These are phyloP conservation scores for Dentiscutata heterogama DNA, from an alignment of 371 early-diverging fungal genomes.

Conservation along the genomic window DNA sequence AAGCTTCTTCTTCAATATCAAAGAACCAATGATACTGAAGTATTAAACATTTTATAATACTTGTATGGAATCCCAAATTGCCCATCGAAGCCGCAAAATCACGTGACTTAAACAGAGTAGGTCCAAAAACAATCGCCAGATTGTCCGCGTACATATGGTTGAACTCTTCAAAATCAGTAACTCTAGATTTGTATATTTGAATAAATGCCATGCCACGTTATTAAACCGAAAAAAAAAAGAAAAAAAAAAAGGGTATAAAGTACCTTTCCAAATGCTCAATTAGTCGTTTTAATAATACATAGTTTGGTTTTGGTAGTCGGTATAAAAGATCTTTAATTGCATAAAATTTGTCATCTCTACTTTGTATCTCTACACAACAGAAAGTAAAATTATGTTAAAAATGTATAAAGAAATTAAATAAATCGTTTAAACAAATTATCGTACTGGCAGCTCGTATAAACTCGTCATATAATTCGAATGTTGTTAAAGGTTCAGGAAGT, in stretches of 20 bases:
- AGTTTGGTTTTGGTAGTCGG: constrained; percentile 76
- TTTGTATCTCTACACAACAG: constrained; percentile 63
- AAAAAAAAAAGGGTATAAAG: constrained; percentile 22
- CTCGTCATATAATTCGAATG: constrained; percentile 81
- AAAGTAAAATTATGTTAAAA: neutral
- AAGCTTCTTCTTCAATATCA: constrained; percentile 60
- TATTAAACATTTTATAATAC: constrained; percentile 83
- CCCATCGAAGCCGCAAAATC: constrained; percentile 81
- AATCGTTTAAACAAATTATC: constrained; percentile 4
- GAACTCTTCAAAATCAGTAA: constrained; percentile 83
- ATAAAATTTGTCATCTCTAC: constrained; percentile 83
- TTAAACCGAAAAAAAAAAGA: constrained; percentile 3
- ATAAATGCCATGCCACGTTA: neutral
- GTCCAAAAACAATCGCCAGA: constrained; percentile 89
- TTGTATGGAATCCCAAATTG: constrained; percentile 83
- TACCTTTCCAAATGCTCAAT: constrained; percentile 82
- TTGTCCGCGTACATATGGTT: constrained; percentile 92
- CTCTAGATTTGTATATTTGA: constrained; percentile 51
- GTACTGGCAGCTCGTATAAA: constrained; percentile 87
- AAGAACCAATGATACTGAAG: constrained; percentile 88
- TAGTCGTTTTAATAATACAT: constrained; percentile 73
- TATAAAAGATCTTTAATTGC: constrained; percentile 80
- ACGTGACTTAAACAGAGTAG: constrained; percentile 79
- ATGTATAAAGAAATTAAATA: neutral
- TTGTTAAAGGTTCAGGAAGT: constrained; percentile 93